These are phyloP conservation scores for Thozetella sp. DNA, from an alignment of 495 filamentous ascomycete genomes.

Conservation along the genomic window DNA sequence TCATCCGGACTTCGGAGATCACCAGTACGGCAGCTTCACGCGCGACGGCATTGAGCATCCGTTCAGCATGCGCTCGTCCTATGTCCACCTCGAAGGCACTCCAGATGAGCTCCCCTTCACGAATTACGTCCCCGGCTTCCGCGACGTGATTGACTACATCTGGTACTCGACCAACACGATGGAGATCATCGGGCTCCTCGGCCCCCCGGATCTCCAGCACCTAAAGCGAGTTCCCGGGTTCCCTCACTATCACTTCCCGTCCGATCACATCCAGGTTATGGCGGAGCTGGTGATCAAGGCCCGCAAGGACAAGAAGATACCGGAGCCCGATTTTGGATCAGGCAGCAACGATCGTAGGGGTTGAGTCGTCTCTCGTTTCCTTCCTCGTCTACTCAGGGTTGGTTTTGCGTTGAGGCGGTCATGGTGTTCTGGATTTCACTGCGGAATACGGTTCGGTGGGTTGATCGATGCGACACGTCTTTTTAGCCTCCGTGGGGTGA, in stretches of 20 bases:
- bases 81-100: slow-evolving; percentile 62
- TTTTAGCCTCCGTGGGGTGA: background rate
- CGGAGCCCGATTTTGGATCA: slow-evolving; percentile 31
- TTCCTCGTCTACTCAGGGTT: background rate
- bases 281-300: slow-evolving; percentile 91
- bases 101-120: slow-evolving; percentile 88
- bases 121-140: slow-evolving; percentile 93
- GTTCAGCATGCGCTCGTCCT: slow-evolving; percentile 89
- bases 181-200: slow-evolving; percentile 83
- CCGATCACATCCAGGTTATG: slow-evolving; percentile 91
- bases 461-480: slow-evolving; percentile 2
- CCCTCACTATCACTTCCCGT: slow-evolving; percentile 96
- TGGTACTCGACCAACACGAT: slow-evolving; percentile 94
- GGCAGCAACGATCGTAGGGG: slow-evolving; percentile 19
- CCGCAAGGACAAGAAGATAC: slow-evolving; percentile 77
- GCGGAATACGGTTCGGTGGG: background rate
- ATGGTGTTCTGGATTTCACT: slow-evolving; percentile 2
- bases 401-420: background rate
- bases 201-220: slow-evolving; percentile 88
- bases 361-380: slow-evolving; percentile 6
- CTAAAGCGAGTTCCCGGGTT: slow-evolving; percentile 90
- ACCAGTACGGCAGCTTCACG: slow-evolving; percentile 87
- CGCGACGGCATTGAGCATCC: slow-evolving; percentile 89
- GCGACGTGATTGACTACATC: slow-evolving; percentile 91
- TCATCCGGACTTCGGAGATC: slow-evolving; percentile 74